Evolutionary conservation across 805 yeast species (phyloP).

Genomic region (Phaffomyces opuntiae): DNA sequence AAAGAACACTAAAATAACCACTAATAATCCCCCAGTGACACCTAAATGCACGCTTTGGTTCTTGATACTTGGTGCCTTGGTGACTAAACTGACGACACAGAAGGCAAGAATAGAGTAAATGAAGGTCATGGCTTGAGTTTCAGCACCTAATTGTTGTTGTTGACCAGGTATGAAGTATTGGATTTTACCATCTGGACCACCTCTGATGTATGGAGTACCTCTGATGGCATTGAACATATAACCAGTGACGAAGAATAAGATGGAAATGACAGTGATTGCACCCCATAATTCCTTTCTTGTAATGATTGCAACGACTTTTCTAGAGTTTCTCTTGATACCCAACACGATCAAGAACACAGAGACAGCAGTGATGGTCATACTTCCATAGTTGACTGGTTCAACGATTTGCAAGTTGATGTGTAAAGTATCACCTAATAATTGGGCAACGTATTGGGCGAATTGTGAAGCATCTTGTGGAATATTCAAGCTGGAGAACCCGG

Average conservation of each 20-base stretch:
- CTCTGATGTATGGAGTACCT: slow-evolving; percentile 47
- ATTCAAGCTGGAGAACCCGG: slow-evolving; percentile 23
- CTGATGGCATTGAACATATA: slow-evolving; percentile 92
- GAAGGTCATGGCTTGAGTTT: slow-evolving; percentile 79
- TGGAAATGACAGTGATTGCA: slow-evolving; percentile 48
- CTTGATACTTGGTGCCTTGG: slow-evolving; percentile 44
- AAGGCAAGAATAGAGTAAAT: slow-evolving; percentile 65
- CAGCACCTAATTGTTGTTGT: slow-evolving; percentile 75
- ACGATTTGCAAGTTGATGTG: slow-evolving; percentile 21
- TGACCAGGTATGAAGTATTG: slow-evolving; percentile 53
- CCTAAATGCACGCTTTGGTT: slow-evolving; percentile 41
- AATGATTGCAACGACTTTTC: slow-evolving; percentile 33
- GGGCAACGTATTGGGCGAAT: slow-evolving; percentile 26
- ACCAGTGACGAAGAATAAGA: slow-evolving; percentile 75
- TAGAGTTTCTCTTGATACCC: slow-evolving; percentile 27
- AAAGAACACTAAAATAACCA: slow-evolving; percentile 47
- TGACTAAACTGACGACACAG: slow-evolving; percentile 49
- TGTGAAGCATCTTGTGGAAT: slow-evolving; percentile 25
- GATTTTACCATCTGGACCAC: slow-evolving; percentile 28
- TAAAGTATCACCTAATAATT: slow-evolving; percentile 20
- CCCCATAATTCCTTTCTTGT: slow-evolving; percentile 67
- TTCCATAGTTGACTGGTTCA: slow-evolving; percentile 33
- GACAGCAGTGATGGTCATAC: slow-evolving; percentile 26
- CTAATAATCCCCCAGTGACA: slow-evolving; percentile 38
- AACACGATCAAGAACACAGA: slow-evolving; percentile 25